Evolutionary conservation across 2,329 filamentous ascomycete genomes (phyloP).

Genomic region (Stachybotrys elegans): DNA sequence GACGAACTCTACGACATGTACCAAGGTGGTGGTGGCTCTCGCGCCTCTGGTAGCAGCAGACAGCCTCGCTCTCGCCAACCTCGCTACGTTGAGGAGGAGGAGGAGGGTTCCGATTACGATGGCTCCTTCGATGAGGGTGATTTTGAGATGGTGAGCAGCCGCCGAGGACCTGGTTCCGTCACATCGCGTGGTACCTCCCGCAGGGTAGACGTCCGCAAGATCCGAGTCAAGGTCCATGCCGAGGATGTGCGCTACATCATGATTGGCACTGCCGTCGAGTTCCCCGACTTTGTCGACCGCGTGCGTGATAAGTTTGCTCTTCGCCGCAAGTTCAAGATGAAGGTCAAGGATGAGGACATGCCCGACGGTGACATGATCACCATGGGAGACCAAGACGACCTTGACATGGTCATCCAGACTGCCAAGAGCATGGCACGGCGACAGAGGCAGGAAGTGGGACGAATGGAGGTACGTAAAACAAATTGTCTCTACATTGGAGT

Average conservation of each 20-base stretch:
- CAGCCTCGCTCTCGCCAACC: slow-evolving; percentile 37
- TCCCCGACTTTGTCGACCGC: slow-evolving; percentile 69
- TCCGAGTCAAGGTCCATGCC: slow-evolving; percentile 87
- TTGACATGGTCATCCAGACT: slow-evolving; percentile 77
- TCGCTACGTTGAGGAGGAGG: slow-evolving; percentile 75
- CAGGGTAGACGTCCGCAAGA: slow-evolving; percentile 65
- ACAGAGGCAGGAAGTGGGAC: slow-evolving; percentile 77
- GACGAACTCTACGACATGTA: slow-evolving; percentile 68
- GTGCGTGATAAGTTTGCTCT: slow-evolving; percentile 86
- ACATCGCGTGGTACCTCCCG: slow-evolving; percentile 51
- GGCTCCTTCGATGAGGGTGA: slow-evolving; percentile 69
- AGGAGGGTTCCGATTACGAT: slow-evolving; percentile 63
- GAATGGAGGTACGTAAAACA: slow-evolving; percentile 77
- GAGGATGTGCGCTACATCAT: slow-evolving; percentile 93
- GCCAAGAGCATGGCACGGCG: slow-evolving; percentile 65
- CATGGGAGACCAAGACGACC: slow-evolving; percentile 91
- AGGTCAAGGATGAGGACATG: slow-evolving; percentile 75
- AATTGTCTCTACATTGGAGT: background rate
- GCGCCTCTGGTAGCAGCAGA: slow-evolving; percentile 26
- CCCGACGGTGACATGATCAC: slow-evolving; percentile 88
- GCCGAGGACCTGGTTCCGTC: slow-evolving; percentile 38
- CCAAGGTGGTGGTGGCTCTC: slow-evolving; percentile 34
- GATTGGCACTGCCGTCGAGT: slow-evolving; percentile 68
- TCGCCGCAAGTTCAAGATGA: slow-evolving; percentile 76
- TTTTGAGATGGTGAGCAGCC: slow-evolving; percentile 68